phyloP scores from a whole-genome alignment of 495 filamentous ascomycete species.

The Penicillium paxilli region DNA sequence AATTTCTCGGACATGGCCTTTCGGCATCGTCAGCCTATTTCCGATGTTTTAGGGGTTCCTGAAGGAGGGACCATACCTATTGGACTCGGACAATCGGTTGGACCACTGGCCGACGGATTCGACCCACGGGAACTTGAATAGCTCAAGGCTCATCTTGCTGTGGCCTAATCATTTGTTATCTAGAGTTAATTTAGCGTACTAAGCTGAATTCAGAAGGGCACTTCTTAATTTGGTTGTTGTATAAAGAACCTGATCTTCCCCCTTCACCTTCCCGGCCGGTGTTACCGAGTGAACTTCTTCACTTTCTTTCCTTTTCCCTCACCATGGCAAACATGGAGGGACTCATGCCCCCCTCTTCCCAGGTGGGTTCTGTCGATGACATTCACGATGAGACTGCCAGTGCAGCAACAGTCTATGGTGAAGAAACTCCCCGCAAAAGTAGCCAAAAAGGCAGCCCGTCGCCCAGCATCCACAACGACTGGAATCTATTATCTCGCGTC shows the following conservation, averaged over 20 bases:
- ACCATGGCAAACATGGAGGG: constrained; percentile 26
- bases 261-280: neutral
- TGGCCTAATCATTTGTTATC: too few species aligned
- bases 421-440: constrained; percentile 19
- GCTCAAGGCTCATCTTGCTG: too few species aligned
- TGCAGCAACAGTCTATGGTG: constrained; percentile 20
- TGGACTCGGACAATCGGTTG: neutral
- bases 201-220: too few species aligned
- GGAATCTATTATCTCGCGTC: constrained; percentile 48
- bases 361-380: constrained; percentile 3
- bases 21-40: too few species aligned
- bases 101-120: neutral
- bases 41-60: too few species aligned
- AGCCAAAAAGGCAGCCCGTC: constrained; percentile 2
- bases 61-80: neutral
- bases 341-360: constrained; percentile 9
- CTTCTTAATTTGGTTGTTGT: neutral
- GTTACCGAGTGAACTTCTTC: neutral
- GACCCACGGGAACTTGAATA: neutral
- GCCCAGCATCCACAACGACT: constrained; percentile 35
- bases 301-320: neutral
- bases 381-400: constrained; percentile 33
- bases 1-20: neutral
- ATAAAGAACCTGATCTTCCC: neutral
- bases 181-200: too few species aligned